These are phyloP conservation scores for Ophiostoma piceae DNA, from an alignment of 2,329 filamentous ascomycete genomes.

Conservation along the genomic window DNA sequence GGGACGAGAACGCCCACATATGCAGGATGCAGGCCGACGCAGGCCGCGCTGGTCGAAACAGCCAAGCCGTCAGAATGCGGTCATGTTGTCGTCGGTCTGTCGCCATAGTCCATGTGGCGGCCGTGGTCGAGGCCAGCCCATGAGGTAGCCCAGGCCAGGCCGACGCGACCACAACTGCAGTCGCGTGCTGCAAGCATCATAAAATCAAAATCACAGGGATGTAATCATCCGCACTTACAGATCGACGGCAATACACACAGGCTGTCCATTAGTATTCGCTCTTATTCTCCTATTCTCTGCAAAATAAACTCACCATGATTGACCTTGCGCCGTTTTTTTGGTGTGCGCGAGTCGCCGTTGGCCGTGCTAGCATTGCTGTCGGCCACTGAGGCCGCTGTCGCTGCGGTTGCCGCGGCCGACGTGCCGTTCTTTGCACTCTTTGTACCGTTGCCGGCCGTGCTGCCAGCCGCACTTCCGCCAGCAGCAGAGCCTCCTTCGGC, in stretches of 20 bases:
- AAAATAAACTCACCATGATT: slow-evolving; percentile 67
- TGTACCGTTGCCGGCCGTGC: not conserved
- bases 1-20: slow-evolving; percentile 7
- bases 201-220: slow-evolving; percentile 30
- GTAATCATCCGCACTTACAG: slow-evolving; percentile 54
- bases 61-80: not conserved
- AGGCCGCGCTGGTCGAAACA: slow-evolving; percentile 5
- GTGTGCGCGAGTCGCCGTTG: slow-evolving; percentile 47
- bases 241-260: slow-evolving; percentile 84
- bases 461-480: not conserved
- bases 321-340: slow-evolving; percentile 82
- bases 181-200: not conserved
- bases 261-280: slow-evolving; percentile 47
- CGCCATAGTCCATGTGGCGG: not conserved
- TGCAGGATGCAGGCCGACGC: not conserved
- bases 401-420: not conserved
- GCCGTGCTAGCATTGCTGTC: slow-evolving; percentile 27
- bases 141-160: not conserved
- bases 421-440: slow-evolving; percentile 15
- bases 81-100: not conserved
- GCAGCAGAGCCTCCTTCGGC: slow-evolving; percentile 13
- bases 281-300: not conserved
- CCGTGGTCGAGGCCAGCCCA: not conserved
- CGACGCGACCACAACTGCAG: not conserved
- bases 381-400: slow-evolving; percentile 7